These are phyloP conservation scores for Brettanomyces anomalus DNA, from an alignment of 805 yeast genomes.

Conservation along the genomic window DNA sequence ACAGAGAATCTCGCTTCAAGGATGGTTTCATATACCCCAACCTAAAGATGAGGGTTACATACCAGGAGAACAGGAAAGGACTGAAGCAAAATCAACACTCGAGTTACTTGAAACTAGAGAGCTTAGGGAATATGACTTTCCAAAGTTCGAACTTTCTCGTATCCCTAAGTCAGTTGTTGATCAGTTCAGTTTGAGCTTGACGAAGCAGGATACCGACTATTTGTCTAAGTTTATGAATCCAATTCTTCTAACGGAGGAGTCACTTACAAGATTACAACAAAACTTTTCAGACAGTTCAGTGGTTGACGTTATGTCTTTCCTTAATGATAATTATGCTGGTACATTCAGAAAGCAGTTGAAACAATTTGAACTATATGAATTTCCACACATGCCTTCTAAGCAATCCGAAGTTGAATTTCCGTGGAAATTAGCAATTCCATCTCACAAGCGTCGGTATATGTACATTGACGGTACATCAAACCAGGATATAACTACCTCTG, in stretches of 20 bases:
- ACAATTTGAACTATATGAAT: conserved; percentile 48
- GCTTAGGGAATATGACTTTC: conserved; percentile 73
- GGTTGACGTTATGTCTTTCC: conserved; percentile 54
- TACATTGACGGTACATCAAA: conserved; percentile 61
- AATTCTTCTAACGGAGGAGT: conserved; percentile 31
- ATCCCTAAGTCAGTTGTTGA: conserved; percentile 15
- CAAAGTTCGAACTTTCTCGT: conserved; percentile 38
- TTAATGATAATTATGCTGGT: conserved; percentile 46
- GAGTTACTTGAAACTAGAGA: conserved; percentile 73
- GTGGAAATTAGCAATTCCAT: conserved; percentile 90
- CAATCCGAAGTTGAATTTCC: conserved; percentile 53
- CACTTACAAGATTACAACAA: conserved; percentile 35
- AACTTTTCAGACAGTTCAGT: conserved; percentile 61
- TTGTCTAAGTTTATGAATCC: conserved; percentile 50
- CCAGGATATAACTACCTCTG: conserved; percentile 24
- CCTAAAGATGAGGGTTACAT: conserved; percentile 79
- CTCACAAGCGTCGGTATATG: conserved; percentile 83
- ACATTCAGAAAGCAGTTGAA: conserved; percentile 40
- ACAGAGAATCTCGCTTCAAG: conserved; percentile 88
- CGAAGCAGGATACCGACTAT: conserved; percentile 36
- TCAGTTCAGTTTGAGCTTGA: conserved; percentile 18
- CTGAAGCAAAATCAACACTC: conserved; percentile 67
- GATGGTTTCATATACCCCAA: conserved; percentile 99
- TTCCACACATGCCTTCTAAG: conserved; percentile 42
- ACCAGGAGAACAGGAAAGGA: conserved; percentile 73